Evolutionary conservation across 73 alveolate genomes (phyloP).

Genomic region (Paramecium primaurelia): DNA sequence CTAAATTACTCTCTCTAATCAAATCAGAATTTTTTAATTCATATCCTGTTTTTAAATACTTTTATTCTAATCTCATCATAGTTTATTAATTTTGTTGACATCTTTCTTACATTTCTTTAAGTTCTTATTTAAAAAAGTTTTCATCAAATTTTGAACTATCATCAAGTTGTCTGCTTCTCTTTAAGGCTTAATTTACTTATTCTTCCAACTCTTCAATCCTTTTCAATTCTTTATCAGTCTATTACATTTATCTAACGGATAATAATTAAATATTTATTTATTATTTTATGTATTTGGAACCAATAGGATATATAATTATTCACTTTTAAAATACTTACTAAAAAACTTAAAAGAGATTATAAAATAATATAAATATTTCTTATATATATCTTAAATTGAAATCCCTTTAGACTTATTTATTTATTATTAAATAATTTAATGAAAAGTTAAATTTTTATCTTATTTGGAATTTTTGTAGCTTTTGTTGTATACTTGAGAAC

Average conservation of each 20-base stretch:
- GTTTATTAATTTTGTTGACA: constrained; percentile 11
- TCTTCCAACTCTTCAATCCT: constrained; percentile 34
- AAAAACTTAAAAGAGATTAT: background rate
- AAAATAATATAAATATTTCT: no score
- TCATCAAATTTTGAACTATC: constrained; percentile 17
- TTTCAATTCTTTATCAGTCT: constrained; percentile 24
- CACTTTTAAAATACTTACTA: background rate
- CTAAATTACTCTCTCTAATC: background rate
- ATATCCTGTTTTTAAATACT: background rate
- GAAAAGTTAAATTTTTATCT: background rate
- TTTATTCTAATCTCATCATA: constrained; percentile 44
- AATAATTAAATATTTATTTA: background rate
- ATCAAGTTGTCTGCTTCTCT: background rate
- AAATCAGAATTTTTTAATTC: background rate
- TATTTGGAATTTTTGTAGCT: background rate
- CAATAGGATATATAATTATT: background rate
- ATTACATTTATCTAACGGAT: constrained; percentile 15
- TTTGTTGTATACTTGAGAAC: background rate
- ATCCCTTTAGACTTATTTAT: background rate
- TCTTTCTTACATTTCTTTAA: constrained; percentile 25
- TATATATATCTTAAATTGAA: background rate
- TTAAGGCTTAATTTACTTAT: constrained; percentile 22
- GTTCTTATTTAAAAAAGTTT: constrained; percentile 32
- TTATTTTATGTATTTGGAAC: background rate
- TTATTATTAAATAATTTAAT: background rate